Conservation (phyloP, 2,329 filamentous ascomycete genomes). For the Didymella keratinophila region DNA sequence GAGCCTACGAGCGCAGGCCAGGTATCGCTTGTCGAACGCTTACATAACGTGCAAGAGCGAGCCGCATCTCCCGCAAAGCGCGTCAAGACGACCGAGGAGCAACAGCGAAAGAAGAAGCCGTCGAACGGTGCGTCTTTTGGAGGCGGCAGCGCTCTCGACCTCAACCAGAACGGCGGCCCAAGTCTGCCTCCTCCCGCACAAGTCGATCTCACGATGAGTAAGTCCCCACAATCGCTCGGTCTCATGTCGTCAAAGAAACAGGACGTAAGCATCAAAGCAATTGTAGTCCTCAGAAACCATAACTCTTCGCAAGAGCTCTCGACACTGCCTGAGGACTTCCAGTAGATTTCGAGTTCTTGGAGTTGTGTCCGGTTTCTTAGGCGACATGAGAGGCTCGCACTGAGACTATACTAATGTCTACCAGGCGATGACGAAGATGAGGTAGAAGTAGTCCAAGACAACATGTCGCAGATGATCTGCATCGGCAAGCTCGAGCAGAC, state of each 20-base stretch:
- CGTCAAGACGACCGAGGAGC: constrained; percentile 38
- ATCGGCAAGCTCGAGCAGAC: constrained; percentile 78
- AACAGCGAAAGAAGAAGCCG: constrained; percentile 27
- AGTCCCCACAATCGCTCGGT: constrained; percentile 15
- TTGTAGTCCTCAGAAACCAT: no score
- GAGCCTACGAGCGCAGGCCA: constrained; percentile 53
- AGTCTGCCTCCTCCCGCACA: constrained; percentile 11
- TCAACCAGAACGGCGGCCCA: constrained; percentile 39
- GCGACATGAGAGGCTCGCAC: no score
- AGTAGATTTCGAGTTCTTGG: no score
- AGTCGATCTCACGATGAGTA: constrained; percentile 49
- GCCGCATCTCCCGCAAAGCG: constrained; percentile 59
- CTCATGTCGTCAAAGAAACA: no score
- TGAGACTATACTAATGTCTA: constrained; percentile 35
- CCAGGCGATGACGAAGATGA: constrained; percentile 69
- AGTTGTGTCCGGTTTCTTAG: no score
- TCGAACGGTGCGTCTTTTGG: constrained; percentile 28
- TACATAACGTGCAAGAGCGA: constrained; percentile 78
- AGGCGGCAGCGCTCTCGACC: constrained; percentile 52
- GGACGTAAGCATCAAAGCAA: no score
- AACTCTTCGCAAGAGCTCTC: no score
- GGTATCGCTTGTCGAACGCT: constrained; percentile 72
- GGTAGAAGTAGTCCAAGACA: constrained; percentile 64
- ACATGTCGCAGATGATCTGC: constrained; percentile 76
- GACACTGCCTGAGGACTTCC: no score